These are phyloP conservation scores for Trichoderma koningii DNA, from an alignment of 2,329 filamentous ascomycete species.

Conservation along the genomic window DNA sequence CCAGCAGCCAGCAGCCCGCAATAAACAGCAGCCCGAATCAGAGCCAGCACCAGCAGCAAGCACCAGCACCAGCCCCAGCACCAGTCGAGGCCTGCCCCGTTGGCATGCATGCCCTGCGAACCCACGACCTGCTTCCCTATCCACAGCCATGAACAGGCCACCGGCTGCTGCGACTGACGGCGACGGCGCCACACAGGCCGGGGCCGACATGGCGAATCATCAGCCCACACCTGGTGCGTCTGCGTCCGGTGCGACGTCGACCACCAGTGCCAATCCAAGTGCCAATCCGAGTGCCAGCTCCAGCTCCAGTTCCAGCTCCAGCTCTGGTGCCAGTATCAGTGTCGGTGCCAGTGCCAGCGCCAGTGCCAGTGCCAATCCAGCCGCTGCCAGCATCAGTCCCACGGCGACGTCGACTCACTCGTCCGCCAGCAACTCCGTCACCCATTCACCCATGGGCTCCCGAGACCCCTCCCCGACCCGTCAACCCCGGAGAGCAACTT, in stretches of 20 bases:
- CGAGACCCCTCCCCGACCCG: conserved; percentile 54
- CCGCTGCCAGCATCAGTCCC: conserved; percentile 29
- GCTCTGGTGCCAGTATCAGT: conserved; percentile 10
- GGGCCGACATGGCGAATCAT: conserved; percentile 29
- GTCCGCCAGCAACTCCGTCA: conserved; percentile 42
- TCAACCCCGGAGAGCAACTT: conserved; percentile 42
- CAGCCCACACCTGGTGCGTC: conserved; percentile 27
- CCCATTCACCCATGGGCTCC: conserved; percentile 43
- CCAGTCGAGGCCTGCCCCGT: conserved; percentile 34
- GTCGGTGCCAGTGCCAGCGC: conserved; percentile 19
- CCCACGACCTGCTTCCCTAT: conserved; percentile 32
- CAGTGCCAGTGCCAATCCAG: conserved; percentile 29
- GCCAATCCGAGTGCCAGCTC: background rate
- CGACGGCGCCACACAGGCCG: conserved; percentile 30
- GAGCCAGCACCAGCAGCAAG: conserved; percentile 35
- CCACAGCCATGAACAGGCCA: conserved; percentile 39
- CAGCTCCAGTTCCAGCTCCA: conserved; percentile 15
- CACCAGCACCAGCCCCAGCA: conserved; percentile 16
- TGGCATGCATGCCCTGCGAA: conserved; percentile 40
- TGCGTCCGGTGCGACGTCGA: conserved; percentile 24
- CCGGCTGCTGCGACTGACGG: conserved; percentile 28
- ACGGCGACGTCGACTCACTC: conserved; percentile 41
- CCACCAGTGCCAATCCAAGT: conserved; percentile 7
- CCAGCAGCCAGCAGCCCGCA: too few species aligned
- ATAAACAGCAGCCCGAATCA: too few species aligned